Evolutionary conservation across 305 asterid genomes (phyloP), one percentile per base, ranked within the genome.

Genomic region (Euphrasia arctica): DNA sequence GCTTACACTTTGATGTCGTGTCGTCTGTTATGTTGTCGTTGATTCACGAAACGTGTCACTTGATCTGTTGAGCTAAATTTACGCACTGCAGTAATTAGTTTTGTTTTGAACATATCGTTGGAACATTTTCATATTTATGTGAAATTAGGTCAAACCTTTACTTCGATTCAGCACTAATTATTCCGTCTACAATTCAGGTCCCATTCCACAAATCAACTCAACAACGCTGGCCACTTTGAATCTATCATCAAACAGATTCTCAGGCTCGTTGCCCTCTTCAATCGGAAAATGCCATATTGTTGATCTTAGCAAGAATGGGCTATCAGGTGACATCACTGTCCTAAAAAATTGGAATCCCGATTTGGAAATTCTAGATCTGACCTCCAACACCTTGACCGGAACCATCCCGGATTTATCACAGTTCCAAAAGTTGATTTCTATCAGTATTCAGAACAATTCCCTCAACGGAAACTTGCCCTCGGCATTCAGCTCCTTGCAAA

Each of bases 271-370:
- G 71, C 97, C 96, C 12, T 50, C 77, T 8, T 54, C 86, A 63
- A 82, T 85, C 0, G 97, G 96, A 62, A 77, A 85, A 68, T 84
- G 91, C 74, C 74, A 62, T 0, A 80, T 82, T 3, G 65, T 90
- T 66, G 99, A 93, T 67, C 76, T 90, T 70, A 90, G 97, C 4
- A 83, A 74, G 42, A 93, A 93, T 77, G 85, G 76, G 28, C 85
- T 93, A 22, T 90, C 76, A 65, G 99, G 95, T 57, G 74, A 78
- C 63, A 72, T 93, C 62, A 72, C 85, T 10, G 71, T 86, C 68
- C 60, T 90, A 82, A 75, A 72, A 76, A 90, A 90, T 76, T 93
- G 99, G 97, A 55, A 55, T 28, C 90, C 81, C 25, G 82, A 86
- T 72, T 48, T 88, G 45, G 95, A 88, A 74, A 51, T 78, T 48